Evolutionary conservation across 2,329 filamentous ascomycete species (phyloP), one percentile per base, ranked within the genome.

Genomic region (Xylaria sp.): DNA sequence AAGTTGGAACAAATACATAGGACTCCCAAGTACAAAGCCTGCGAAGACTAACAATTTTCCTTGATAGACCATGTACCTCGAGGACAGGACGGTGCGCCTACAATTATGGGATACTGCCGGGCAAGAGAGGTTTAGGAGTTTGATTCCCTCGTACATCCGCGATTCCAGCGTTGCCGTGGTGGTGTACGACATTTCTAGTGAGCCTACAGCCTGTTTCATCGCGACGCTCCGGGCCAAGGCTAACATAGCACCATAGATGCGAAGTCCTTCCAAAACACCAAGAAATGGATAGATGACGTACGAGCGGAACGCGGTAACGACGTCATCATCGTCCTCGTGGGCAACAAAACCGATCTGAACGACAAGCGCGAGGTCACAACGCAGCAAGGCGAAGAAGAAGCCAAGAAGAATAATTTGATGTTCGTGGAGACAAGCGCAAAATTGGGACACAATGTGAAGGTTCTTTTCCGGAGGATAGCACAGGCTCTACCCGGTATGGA

Each of bases 261-360:
- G 71, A 97, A 98, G 82, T 97, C 94, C 27, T 99, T 99, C 85
- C 92, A 97, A 79, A 97, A 99, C 82, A 99, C 96, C 61, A 90
- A 94, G 77, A 99, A 99, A 86, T 99, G 96, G 96, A 97, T 99
- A 72, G 96, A 99, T 78, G 96, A 99, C 78, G 96, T 99, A 65
- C 89, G 96, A 69, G 95, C 94, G 58, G 96, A 99, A 84, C 89
- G 96, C 77, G 96, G 96, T 58, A 97, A 97, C 84, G 96, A 99
- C 81, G 96, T 99, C 68, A 99, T 99, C 76, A 98, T 99, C 76
- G 96, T 99, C 53, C 84, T 99, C 53, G 96, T 99, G 44, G 96
- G 96, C 73, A 99, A 99, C 86, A 99, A 99, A 89, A 99, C 96
- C 50, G 96, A 99, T 86, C 82, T 99, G 80, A 97, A 96, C 81